Conservation (phyloP, 345 rosid species). For the Lepidium aucheri region DNA sequence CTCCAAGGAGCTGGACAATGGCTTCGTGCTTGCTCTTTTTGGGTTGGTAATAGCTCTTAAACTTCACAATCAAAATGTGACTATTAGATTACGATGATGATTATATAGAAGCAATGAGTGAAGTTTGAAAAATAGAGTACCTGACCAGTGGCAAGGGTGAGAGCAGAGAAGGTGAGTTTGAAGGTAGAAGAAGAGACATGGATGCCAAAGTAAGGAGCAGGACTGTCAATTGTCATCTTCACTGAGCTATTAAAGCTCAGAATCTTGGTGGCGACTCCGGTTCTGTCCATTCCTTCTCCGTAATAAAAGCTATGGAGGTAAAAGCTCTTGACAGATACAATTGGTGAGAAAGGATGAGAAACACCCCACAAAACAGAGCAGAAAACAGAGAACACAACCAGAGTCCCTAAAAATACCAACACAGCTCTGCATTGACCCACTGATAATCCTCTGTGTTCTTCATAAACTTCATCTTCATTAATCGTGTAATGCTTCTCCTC, state of each 20-base stretch:
- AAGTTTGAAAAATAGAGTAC: conserved; percentile 20
- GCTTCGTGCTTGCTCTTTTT: conserved; percentile 56
- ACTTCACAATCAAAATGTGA: conserved; percentile 21
- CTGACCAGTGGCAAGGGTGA: conserved; percentile 64
- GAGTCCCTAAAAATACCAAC: conserved; percentile 41
- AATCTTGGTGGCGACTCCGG: conserved; percentile 76
- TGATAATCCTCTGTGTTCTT: conserved; percentile 31
- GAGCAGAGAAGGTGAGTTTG: conserved; percentile 54
- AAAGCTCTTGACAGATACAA: conserved; percentile 53
- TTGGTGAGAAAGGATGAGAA: conserved; percentile 57
- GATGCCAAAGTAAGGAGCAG: conserved; percentile 75
- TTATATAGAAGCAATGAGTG: neutral
- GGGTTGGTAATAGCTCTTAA: conserved; percentile 69
- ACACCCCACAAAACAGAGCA: conserved; percentile 82
- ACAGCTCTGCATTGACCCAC: conserved; percentile 47
- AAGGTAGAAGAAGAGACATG: conserved; percentile 59
- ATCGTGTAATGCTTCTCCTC: conserved; percentile 61
- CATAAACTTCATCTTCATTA: conserved; percentile 49
- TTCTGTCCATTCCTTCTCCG: conserved; percentile 70
- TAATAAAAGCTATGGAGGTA: conserved; percentile 48
- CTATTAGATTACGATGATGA: neutral
- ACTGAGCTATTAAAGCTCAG: conserved; percentile 58
- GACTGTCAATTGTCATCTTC: conserved; percentile 52
- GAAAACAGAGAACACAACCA: conserved; percentile 46
- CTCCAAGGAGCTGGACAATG: conserved; percentile 39